Conservation (phyloP, 305 asterid species). For the Fraxinus sp. region DNA sequence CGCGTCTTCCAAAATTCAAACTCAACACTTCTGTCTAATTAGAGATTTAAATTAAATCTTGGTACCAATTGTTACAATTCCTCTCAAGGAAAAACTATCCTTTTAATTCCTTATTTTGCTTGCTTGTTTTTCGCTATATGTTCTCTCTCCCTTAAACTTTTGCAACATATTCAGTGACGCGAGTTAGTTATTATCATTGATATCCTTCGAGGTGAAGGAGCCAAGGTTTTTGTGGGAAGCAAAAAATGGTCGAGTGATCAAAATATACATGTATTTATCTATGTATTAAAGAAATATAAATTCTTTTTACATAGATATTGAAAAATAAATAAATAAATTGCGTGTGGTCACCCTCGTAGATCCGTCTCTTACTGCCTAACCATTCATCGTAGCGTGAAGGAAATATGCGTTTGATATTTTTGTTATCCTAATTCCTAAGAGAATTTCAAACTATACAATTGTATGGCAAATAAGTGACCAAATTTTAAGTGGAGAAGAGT, state of each 20-base stretch:
- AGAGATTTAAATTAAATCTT: too few relatives aligned
- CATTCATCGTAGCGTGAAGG: neutral
- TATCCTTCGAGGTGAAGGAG: neutral
- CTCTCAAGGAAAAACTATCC: neutral
- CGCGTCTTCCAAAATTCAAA: neutral
- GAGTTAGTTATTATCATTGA: neutral
- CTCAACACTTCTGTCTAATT: too few relatives aligned
- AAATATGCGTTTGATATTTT: neutral
- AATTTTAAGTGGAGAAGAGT: constrained; percentile 54
- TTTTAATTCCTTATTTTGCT: neutral
- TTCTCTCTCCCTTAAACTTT: neutral
- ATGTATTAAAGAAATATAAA: too few relatives aligned
- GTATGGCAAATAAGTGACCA: constrained; percentile 25
- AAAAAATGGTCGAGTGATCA: neutral
- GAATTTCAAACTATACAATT: constrained; percentile 16
- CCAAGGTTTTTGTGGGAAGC: neutral
- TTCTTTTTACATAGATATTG: neutral
- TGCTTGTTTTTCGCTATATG: neutral
- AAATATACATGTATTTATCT: neutral
- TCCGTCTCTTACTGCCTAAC: neutral
- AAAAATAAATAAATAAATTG: too few relatives aligned
- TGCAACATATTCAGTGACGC: neutral
- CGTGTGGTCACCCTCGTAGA: neutral
- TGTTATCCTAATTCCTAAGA: neutral
- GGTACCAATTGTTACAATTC: neutral